phyloP scores from a whole-genome alignment of 129 eudicot genomes.

The Lactuca sativa region DNA sequence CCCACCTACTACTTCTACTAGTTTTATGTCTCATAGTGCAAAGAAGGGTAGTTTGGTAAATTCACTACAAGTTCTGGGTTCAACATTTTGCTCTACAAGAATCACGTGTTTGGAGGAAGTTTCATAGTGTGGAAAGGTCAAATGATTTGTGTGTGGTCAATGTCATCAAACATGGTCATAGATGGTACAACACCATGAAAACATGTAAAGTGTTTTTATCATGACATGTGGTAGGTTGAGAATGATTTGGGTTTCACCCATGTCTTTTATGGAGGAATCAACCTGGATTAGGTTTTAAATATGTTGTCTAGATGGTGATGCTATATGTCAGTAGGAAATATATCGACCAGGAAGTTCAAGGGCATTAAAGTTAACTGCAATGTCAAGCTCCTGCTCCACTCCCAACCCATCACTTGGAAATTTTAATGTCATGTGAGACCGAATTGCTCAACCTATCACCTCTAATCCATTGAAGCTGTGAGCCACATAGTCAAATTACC shows the following conservation, averaged over 20 bases:
- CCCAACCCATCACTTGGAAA: conserved; percentile 56
- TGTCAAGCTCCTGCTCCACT: conserved; percentile 57
- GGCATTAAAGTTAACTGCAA: conserved; percentile 76
- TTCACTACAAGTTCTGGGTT: too few relatives aligned
- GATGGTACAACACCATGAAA: too few relatives aligned
- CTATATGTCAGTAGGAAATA: conserved; percentile 89
- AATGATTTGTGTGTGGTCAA: too few relatives aligned
- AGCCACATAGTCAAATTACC: conserved; percentile 59
- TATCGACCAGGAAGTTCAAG: conserved; percentile 80
- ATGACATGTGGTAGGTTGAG: conserved; percentile 64
- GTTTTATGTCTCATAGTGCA: too few relatives aligned
- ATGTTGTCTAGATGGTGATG: conserved; percentile 82
- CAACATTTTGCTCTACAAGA: too few relatives aligned
- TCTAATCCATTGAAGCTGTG: conserved; percentile 84
- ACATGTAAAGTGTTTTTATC: too few relatives aligned
- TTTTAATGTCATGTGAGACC: conserved; percentile 53
- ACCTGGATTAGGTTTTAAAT: conserved; percentile 97
- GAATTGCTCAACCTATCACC: conserved; percentile 67
- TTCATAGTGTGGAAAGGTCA: too few relatives aligned
- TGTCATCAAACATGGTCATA: too few relatives aligned
- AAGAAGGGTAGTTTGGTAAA: too few relatives aligned
- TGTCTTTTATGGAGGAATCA: conserved; percentile 57
- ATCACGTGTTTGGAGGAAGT: too few relatives aligned
- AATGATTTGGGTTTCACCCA: conserved; percentile 38
- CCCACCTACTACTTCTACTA: too few relatives aligned